Evolutionary conservation across 1,139 yeast species (phyloP).

Genomic region (Sugiyamaella pinicola): DNA sequence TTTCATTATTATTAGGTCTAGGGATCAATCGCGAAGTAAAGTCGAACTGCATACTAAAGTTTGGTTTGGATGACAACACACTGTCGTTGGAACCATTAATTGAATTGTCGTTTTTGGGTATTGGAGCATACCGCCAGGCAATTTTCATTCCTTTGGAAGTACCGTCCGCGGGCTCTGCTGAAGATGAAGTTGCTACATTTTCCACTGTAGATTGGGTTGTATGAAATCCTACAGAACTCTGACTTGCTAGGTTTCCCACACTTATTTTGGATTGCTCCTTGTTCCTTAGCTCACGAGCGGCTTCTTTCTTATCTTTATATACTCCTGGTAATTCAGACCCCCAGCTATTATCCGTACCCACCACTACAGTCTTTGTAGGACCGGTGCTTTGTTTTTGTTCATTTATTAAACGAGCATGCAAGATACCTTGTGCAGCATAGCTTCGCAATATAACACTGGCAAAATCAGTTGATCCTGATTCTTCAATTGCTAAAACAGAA

Average conservation of each 20-base stretch:
- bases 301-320: conserved; percentile 69
- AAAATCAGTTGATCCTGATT: conserved; percentile 88
- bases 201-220: background rate
- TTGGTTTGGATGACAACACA: conserved; percentile 22
- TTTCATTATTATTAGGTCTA: conserved; percentile 62
- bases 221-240: background rate
- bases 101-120: conserved; percentile 18
- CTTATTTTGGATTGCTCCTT: conserved; percentile 66
- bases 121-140: conserved; percentile 53
- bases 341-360: conserved; percentile 67
- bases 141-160: conserved; percentile 49
- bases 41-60: conserved; percentile 47
- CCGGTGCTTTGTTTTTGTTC: conserved; percentile 23
- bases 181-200: conserved; percentile 4
- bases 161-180: conserved; percentile 16
- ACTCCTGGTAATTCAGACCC: conserved; percentile 76
- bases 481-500: conserved; percentile 68
- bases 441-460: conserved; percentile 69
- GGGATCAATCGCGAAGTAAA: conserved; percentile 71
- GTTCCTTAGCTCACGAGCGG: conserved; percentile 61
- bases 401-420: conserved; percentile 57
- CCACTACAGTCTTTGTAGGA: conserved; percentile 52
- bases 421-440: conserved; percentile 77
- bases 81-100: conserved; percentile 10
- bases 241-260: conserved; percentile 61